Conservation (phyloP, 2,329 filamentous ascomycete genomes). For the Venturia carpophila region DNA sequence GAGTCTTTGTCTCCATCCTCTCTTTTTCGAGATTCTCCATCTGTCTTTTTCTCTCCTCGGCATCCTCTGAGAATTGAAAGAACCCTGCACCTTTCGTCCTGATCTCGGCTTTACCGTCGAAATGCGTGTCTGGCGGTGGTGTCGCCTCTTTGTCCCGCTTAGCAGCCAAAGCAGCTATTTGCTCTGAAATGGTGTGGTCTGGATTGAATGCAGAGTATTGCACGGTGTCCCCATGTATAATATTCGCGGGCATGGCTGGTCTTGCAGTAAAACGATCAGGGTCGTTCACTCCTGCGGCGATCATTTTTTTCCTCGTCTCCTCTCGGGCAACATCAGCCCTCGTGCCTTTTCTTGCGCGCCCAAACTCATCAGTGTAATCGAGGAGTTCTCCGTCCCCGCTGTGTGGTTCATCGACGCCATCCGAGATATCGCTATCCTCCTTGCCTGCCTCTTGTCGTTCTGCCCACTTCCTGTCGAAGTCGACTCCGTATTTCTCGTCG, state of each 20-base stretch:
- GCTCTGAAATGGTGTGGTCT: conserved; percentile 52
- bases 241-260: conserved; percentile 55
- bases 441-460: conserved; percentile 49
- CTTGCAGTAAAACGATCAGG: conserved; percentile 62
- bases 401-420: conserved; percentile 33
- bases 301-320: conserved; percentile 49
- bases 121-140: conserved; percentile 73
- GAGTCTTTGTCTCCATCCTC: conserved; percentile 59
- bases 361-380: conserved; percentile 88
- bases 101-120: conserved; percentile 77
- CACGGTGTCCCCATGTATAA: conserved; percentile 81
- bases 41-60: conserved; percentile 57
- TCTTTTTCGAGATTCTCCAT: conserved; percentile 67
- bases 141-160: conserved; percentile 74
- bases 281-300: conserved; percentile 49
- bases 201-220: conserved; percentile 78
- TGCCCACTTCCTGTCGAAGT: conserved; percentile 96
- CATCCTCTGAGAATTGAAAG: conserved; percentile 78
- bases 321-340: conserved; percentile 58
- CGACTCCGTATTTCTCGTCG: conserved; percentile 61
- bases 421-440: conserved; percentile 30
- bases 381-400: conserved; percentile 54
- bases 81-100: conserved; percentile 85
- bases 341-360: conserved; percentile 68
- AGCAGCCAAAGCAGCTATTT: conserved; percentile 71